These are phyloP conservation scores for Clitoria ternatea DNA, from an alignment of 306 rosid genomes.

Conservation along the genomic window DNA sequence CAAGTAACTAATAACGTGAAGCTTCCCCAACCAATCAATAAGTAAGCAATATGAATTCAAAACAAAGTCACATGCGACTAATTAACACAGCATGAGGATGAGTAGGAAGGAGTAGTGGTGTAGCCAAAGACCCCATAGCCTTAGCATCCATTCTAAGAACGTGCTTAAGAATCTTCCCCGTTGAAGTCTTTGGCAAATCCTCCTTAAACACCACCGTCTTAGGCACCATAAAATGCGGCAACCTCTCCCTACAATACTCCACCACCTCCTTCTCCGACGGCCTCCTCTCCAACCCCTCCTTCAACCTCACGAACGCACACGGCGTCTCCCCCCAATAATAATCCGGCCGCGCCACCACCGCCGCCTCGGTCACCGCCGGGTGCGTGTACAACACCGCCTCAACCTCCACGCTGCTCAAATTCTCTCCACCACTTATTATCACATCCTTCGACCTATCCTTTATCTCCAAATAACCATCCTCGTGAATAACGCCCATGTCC, in stretches of 20 bases:
- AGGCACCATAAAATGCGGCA: conserved; percentile 73
- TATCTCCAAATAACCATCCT: conserved; percentile 56
- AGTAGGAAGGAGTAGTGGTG: neutral
- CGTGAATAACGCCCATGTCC: conserved; percentile 54
- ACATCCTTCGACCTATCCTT: conserved; percentile 62
- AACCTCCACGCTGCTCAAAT: conserved; percentile 67
- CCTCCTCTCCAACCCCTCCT: neutral
- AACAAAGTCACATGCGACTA: conserved; percentile 35
- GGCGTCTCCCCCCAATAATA: conserved; percentile 73
- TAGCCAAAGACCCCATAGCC: conserved; percentile 27
- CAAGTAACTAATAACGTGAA: no score
- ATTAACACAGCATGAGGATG: no score
- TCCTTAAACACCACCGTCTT: conserved; percentile 65
- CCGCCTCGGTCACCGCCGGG: conserved; percentile 49
- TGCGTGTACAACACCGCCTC: conserved; percentile 52
- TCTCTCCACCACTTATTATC: conserved; percentile 70
- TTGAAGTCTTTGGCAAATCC: conserved; percentile 54
- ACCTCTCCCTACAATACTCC: conserved; percentile 43
- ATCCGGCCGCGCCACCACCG: conserved; percentile 64
- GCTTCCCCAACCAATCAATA: no score
- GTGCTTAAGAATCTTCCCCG: conserved; percentile 64
- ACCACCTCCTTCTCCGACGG: conserved; percentile 51
- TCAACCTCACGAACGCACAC: conserved; percentile 58
- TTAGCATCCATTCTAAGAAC: conserved; percentile 43
- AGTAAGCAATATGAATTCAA: no score